Base-by-base conservation (phyloP, 495 filamentous ascomycete genomes). In the Talaromyces adpressus region DNA sequence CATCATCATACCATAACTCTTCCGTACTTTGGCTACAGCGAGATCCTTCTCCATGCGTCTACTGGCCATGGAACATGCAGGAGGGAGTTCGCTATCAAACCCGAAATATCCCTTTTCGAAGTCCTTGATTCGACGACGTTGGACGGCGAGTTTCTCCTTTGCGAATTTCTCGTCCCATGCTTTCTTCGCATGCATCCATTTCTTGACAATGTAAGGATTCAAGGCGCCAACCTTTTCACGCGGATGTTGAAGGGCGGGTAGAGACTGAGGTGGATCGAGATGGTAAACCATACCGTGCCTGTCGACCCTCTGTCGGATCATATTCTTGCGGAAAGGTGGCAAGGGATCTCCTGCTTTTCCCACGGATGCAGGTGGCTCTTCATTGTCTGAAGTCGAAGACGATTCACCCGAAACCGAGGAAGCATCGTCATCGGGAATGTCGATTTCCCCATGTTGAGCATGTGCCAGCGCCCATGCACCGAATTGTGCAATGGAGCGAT, bases 271-370 rank as follows among this genome's bases (percentile, higher is more conserved):
- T 0, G 86, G 83, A 1, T 85, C 81, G 1, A 98, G 79, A 6
- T 82, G 80, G 63, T 84, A 87, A 34, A 92, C 83, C 25, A 80
- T 74, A 11, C 93, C 93, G 69, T 91, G 84, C 14, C 89, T 84
- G 65, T 90, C 87, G 34, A 98, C 87, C 23, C 88, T 79, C 70
- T 98, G 91, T 4, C 93, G 89, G 62, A 98, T 92, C 91, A 97
- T 96, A 72, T 95, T 87, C 56, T 88, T 74, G 57, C 85, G 81
- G 75, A 92, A 97, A 0, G 83, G 73, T 4, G 91, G 92, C 1
- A 96, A 76, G 12, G 89, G 83, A 70, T 93, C 90, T n/a, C 91
- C 90, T 25, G 92, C 91, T 69, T 80, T 89, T 36, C 92, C 91
- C 3, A 96, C 81, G 14, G 82, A 77, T 9, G 63, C 58, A 2